Base-by-base conservation (phyloP, 2,329 filamentous ascomycete genomes). In the Purpureocillium lavendulum region DNA sequence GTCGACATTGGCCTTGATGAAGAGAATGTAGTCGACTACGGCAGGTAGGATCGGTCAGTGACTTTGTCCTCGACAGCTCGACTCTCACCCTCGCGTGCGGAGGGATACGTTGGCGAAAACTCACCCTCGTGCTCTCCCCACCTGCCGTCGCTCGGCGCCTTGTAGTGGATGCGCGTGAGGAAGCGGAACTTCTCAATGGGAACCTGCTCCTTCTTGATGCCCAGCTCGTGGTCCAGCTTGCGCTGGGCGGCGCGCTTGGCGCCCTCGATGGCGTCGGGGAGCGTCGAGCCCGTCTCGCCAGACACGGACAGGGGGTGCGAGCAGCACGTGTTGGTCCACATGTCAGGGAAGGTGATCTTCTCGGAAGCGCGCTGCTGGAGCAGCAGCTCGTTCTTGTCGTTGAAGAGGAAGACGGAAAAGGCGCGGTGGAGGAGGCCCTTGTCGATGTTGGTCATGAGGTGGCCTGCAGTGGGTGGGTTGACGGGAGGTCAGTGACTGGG, bases 321-420 rank as follows among this genome's bases (percentile, higher is more conserved):
- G 73, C 92, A 98, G 75, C 92, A 98, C 26, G 92, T 98, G 68
- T 98, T 98, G 48, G 92, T 98, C 92, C 92, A 98, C 83, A 96
- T 89, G 60, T 95, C 87, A 36, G 92, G 90, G 68, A 98, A 98
- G 7, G 92, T 98, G 59, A 98, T 98, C 73, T 98, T 98, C 70
- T 97, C 90, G 31, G 81, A 71, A 21, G 92, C 92, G 50, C 92
- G 85, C 71, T 97, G 92, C 68, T 98, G 92, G 38, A 98, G 80
- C 33, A 98, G 83, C 44, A 97, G 73, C 54, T 88, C 84, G 64
- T 96, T 94, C 60, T 92, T 76, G 45, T 86, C 83, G 67, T 97
- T 87, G 72, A 98, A 98, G 51, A 98, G 81, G 70, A 98, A 98
- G 51, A 94, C 87, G 43, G 90, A 97, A 66, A 98, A 98, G 47